Evolutionary conservation across 1,284 basidiomycete species (phyloP), one percentile per base, ranked within the genome.

Genomic region (Malassezia equina): DNA sequence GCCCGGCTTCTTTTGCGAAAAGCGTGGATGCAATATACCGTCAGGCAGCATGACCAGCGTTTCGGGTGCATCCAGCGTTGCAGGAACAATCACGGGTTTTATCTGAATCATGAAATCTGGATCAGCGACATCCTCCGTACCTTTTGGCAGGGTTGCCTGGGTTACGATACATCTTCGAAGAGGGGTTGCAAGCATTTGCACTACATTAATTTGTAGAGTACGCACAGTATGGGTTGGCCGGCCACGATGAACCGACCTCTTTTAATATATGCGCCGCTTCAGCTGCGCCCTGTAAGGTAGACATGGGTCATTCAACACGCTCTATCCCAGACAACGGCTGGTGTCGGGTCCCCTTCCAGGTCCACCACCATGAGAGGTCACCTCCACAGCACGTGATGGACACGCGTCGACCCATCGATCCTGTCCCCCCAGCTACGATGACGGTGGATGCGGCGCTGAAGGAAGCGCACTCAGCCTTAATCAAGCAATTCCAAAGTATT

Each of bases 121-220:
- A 17, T 55, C 7, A 51, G 51, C 9, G 4, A 4, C 7, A 0
- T 7, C 2, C 2, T 6, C 41, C 59, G 21, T 33, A 57, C 59
- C 54, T 4, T 50, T 43, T 2, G 59, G 59, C 5, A 60, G 19
- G 9, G 47, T 52, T 7, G 34, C 33, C 21, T 51, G 40, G 6
- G 59, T 52, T 28, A 54, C 50, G n/a, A 41, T 19, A 31, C 59
- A 60, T n/a, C 55, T 32, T n/a, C 59, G 50, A 4, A 60, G 47
- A 9, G 55, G 55, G 7, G 59, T 41, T 7, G 51, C 46, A 7
- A 60, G 39, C 47, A 60, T 53, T n/a, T 50, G 48, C 27, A 60
- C 59, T 60, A 41, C 15, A 6, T 31, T 34, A 46, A 13, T 5
- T 32, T 24, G 12, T 25, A 29, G 21, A 39, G 32, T 21, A 47